Evolutionary conservation across 768 basidiomycete species (phyloP), one percentile per base, ranked within the genome.

Genomic region (Lentinula raphanica): DNA sequence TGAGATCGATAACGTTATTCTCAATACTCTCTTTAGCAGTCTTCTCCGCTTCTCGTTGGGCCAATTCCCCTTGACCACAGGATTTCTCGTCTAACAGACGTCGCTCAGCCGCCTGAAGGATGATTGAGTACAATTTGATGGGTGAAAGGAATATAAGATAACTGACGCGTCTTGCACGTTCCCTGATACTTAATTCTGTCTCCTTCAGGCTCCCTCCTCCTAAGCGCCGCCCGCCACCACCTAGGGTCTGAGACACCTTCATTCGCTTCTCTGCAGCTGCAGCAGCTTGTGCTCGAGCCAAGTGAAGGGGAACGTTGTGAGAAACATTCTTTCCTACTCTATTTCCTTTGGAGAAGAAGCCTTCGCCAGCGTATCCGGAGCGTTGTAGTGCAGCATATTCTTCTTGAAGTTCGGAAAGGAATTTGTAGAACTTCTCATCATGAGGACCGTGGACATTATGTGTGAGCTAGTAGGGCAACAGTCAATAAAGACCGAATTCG

Each of bases 381-480:
- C 84, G 78, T 63, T 86, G 84, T 5, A 97, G 77, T 2, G 79
- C 84, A 39, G 90, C 88, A 63, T 87, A 94, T 72, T 97, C 95
- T 56, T 93, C 88, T 66, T 94, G 88, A 2, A 96, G 76, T 21
- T 78, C 80, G 2, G 81, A 74, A 4, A 92, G 80, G 63, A 82
- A 81, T 57, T 87, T 85, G 74, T 92, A 90, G 63, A 94, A 90
- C 53, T 79, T 82, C 50, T 91, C 87, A 63, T 98, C 92, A 63
- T 97, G 95, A 5, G 93, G 89, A 3, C 92, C 92, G 65, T 93
- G 90, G 7, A 89, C 84, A 66, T 90, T 93, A 67, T 94, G 93
- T 0, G 92, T 88, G 36, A 96, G 86, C 92, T 95, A 32, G 38
- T n/a, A 27, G 19, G 31, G 35, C 23, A 12, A 51, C 23, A 7